Conservation (phyloP, 768 basidiomycete species). For the Calocera cornea region DNA sequence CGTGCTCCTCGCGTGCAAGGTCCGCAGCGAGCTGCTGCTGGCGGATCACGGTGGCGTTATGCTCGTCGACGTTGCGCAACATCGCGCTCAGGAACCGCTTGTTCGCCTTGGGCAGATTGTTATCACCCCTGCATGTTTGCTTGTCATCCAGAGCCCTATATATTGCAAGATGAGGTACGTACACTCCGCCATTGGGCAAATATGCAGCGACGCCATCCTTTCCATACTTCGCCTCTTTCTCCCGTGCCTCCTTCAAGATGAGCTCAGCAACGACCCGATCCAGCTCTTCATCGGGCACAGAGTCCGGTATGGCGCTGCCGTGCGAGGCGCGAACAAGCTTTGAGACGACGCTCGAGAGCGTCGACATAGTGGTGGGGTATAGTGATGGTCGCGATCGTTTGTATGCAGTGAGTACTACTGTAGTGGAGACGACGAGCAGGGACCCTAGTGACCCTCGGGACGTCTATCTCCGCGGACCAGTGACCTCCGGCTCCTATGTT, state of each 20-base stretch:
- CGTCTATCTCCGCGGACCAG: too few relatives aligned
- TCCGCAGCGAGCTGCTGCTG: conserved; percentile 24
- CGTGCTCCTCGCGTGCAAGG: conserved; percentile 16
- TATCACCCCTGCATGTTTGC: conserved; percentile 38
- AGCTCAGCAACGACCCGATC: conserved; percentile 86
- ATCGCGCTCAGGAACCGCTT: conserved; percentile 41
- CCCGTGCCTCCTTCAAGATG: conserved; percentile 83
- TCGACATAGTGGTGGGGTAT: conserved; percentile 22
- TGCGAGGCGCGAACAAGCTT: conserved; percentile 64
- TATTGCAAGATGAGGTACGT: conserved; percentile 16
- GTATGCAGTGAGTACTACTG: too few relatives aligned
- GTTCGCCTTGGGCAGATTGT: conserved; percentile 56
- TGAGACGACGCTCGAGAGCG: conserved; percentile 75
- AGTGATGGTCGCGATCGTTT: neutral
- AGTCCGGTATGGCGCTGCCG: conserved; percentile 45
- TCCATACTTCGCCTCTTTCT: conserved; percentile 66
- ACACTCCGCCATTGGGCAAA: conserved; percentile 40
- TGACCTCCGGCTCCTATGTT: too few relatives aligned
- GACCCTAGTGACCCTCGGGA: neutral
- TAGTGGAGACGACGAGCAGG: too few relatives aligned
- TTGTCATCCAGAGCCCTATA: neutral
- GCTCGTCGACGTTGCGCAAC: conserved; percentile 87
- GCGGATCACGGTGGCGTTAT: conserved; percentile 63
- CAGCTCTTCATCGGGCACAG: conserved; percentile 68
- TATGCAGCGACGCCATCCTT: conserved; percentile 71